Evolutionary conservation across 345 rosid genomes (phyloP), one percentile per base, ranked within the genome.

Genomic region (Psidium guajava): DNA sequence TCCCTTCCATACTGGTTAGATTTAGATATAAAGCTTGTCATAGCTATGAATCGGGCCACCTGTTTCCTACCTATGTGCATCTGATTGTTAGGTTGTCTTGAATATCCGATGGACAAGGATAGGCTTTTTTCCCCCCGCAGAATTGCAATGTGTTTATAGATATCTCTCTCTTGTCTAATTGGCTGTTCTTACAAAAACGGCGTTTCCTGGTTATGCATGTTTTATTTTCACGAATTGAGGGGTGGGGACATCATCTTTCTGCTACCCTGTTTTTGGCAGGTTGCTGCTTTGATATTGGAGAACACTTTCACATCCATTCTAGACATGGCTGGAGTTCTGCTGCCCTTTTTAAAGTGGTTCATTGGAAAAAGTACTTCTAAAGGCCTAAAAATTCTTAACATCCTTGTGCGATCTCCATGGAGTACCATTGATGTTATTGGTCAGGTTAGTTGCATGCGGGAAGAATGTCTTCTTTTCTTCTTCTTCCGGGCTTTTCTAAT

Each of bases 371-470:
- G 92, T 84, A 90, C 92, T 85, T 85, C 98, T 51, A 96, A 94
- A 90, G 94, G 96, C 90, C 95, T 92, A 25, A 94, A 92, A 90
- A 73, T 95, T 92, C 95, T 97, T 85, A 97, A 97, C 88, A 95
- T 92, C 92, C 88, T 97, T 83, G 98, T 97, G 69, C 99, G 99
- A 75, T 96, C 99, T 85, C 99, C 99, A 25, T 97, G 99, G 99
- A 95, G 88, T 83, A 97, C 99, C 85, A 92, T 96, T 84, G 99
- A 96, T 54, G 89, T 94, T 24, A 84, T 95, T 86, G 94, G 95
- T 73, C 91, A 96, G 99, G 99, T 96, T 89, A 90, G 93, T 69
- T 69, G 80, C 47, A 69, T 69, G 80, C 47, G 20, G 47, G 47
- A 36, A 69, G 47, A 32, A 86, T 84, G 32, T 58, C 85, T 82